Percentiles rank a stretch among this genome's conserved stretches.
phyloP scores from a whole-genome alignment of 176 grass and related monocot genomes.

The Carex kokanica region DNA sequence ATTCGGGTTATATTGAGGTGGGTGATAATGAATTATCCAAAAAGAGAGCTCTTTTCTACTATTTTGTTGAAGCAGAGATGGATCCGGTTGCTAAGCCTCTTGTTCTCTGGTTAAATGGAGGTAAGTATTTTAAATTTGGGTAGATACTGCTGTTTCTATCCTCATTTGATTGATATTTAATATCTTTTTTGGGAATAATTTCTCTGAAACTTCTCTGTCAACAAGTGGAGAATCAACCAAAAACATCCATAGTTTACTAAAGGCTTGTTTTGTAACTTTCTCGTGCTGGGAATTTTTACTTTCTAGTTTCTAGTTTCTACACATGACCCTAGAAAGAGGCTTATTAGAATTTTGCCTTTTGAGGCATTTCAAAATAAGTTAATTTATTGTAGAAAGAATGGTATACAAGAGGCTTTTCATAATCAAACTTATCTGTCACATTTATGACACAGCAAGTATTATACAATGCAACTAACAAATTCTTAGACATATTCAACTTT shows the following conservation, averaged over 20 bases:
- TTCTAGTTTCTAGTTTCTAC: not conserved
- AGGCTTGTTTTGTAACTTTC: conserved; percentile 17
- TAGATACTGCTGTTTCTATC: not conserved
- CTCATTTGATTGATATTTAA: not conserved
- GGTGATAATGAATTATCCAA: conserved; percentile 39
- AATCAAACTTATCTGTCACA: not conserved
- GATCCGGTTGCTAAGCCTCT: conserved; percentile 74
- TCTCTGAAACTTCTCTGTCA: not conserved
- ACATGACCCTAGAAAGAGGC: not conserved
- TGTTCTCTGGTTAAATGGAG: conserved; percentile 98
- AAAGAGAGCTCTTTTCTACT: conserved; percentile 91
- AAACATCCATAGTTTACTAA: not conserved
- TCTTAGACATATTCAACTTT: not conserved
- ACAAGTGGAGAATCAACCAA: not conserved
- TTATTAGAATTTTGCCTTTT: not conserved
- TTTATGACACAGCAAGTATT: not conserved
- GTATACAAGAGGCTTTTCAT: not conserved
- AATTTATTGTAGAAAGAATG: not conserved
- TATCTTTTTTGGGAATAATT: not conserved
- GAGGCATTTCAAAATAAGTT: not conserved
- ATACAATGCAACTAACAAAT: not conserved
- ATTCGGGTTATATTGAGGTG: conserved; percentile 77
- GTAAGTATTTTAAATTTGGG: conserved; percentile 33
- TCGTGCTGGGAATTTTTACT: not conserved
- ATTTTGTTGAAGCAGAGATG: conserved; percentile 84